Conservation (phyloP, 805 yeast genomes). For the Myxozyma nipponensis region DNA sequence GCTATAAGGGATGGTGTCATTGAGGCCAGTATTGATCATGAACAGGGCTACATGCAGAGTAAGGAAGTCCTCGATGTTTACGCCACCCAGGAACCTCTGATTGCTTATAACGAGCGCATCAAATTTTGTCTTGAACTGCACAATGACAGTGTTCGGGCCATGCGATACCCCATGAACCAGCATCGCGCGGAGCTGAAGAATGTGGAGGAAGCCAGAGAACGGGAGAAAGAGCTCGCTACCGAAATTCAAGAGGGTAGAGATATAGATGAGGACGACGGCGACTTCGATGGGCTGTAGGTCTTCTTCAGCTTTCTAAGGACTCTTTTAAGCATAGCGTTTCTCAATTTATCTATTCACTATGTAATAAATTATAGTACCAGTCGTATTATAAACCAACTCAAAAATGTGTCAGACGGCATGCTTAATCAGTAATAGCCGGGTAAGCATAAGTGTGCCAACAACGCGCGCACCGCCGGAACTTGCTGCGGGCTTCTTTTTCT, state of each 20-base stretch:
- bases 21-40: constrained; percentile 90
- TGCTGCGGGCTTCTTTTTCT: constrained; percentile 2
- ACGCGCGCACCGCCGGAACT: neutral
- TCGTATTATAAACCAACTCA: neutral
- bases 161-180: constrained; percentile 76
- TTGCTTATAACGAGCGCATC: constrained; percentile 87
- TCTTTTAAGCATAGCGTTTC: too few species aligned
- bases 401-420: too few species aligned
- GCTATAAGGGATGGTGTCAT: constrained; percentile 96
- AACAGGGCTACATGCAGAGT: constrained; percentile 85
- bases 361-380: neutral
- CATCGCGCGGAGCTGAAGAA: constrained; percentile 49
- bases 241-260: constrained; percentile 45
- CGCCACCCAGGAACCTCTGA: constrained; percentile 82
- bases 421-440: constrained; percentile 6
- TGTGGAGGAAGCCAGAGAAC: constrained; percentile 54
- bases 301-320: too few species aligned
- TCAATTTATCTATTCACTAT: neutral
- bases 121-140: constrained; percentile 84
- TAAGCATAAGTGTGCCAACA: constrained; percentile 7
- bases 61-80: constrained; percentile 82
- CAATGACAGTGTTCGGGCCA: constrained; percentile 87
- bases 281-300: constrained; percentile 27
- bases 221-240: constrained; percentile 49
- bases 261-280: constrained; percentile 41